phyloP scores from a whole-genome alignment of 2,329 filamentous ascomycete species.

The Cercospora sojina region DNA sequence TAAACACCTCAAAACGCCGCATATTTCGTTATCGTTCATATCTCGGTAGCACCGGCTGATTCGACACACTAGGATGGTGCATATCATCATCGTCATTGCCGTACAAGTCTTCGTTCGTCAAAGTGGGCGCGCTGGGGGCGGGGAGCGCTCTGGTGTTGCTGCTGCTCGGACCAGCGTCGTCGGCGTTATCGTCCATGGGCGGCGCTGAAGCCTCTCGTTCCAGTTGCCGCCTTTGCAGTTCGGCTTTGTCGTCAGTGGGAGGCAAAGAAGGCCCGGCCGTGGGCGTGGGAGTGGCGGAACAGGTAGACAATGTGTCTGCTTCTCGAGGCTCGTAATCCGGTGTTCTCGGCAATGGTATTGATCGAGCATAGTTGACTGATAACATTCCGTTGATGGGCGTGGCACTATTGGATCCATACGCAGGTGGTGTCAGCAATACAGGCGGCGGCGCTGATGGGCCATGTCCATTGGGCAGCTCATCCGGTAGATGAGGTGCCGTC shows the following conservation, averaged over 20 bases:
- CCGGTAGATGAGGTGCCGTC: constrained; percentile 32
- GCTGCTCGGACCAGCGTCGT: constrained; percentile 6
- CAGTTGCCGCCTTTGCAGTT: constrained; percentile 58
- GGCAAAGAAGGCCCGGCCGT: constrained; percentile 3
- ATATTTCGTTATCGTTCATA: constrained; percentile 23
- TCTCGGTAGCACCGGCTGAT: constrained; percentile 18
- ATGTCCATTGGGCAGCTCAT: constrained; percentile 23
- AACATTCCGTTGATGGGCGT: constrained; percentile 10
- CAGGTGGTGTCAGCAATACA: constrained; percentile 28
- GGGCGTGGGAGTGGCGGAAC: not conserved
- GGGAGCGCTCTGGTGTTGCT: constrained; percentile 1
- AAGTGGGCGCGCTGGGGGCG: constrained; percentile 17
- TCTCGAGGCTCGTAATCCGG: constrained; percentile 22
- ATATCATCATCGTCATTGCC: constrained; percentile 14
- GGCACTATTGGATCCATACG: constrained; percentile 11
- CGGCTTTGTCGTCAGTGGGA: constrained; percentile 71
- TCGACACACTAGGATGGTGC: constrained; percentile 16
- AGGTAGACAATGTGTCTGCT: constrained; percentile 4
- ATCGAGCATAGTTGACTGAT: constrained; percentile 15
- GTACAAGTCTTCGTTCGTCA: constrained; percentile 23
- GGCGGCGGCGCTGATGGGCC: constrained; percentile 11
- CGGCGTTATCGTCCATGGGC: constrained; percentile 18
- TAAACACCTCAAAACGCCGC: constrained; percentile 12
- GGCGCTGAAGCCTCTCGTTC: constrained; percentile 46
- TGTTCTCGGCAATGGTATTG: constrained; percentile 20